A percentile compares a stretch with the other conserved stretches of the same genome.
phyloP scores from a whole-genome alignment of 306 rosid species.

The Cicer cuneatum region DNA sequence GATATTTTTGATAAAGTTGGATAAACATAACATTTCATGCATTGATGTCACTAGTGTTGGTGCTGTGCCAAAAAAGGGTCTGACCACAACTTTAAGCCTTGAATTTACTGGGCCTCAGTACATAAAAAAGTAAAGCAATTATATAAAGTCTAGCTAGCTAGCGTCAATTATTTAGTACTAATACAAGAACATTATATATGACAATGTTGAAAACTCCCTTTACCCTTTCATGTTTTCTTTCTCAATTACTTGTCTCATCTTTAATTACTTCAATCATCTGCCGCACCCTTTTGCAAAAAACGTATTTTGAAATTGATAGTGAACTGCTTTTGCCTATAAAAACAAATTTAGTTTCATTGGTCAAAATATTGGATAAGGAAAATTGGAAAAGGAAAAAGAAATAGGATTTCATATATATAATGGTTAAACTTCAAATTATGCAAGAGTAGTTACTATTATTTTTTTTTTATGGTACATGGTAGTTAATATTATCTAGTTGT shows the following conservation, averaged over 20 bases:
- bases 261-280: conserved; percentile 39
- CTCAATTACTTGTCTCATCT: conserved; percentile 36
- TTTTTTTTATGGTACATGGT: too few relatives aligned
- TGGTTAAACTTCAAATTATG: too few relatives aligned
- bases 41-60: conserved; percentile 53
- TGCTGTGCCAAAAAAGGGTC: conserved; percentile 56
- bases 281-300: conserved; percentile 36
- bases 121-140: conserved; percentile 50
- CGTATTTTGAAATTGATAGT: neutral
- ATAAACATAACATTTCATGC: conserved; percentile 58
- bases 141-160: conserved; percentile 18
- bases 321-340: too few relatives aligned
- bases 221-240: conserved; percentile 46
- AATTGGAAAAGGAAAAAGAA: too few relatives aligned
- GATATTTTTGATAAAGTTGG: conserved; percentile 57
- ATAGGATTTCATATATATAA: too few relatives aligned
- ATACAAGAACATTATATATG: conserved; percentile 39
- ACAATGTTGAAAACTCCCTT: conserved; percentile 48
- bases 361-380: too few relatives aligned
- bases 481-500: too few relatives aligned
- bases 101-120: conserved; percentile 44
- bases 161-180: conserved; percentile 38
- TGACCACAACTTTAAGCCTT: conserved; percentile 58
- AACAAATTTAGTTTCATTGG: too few relatives aligned
- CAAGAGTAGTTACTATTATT: too few relatives aligned